Base-by-base conservation (phyloP, 140 eudicot species). In the Stevia rebaudiana region DNA sequence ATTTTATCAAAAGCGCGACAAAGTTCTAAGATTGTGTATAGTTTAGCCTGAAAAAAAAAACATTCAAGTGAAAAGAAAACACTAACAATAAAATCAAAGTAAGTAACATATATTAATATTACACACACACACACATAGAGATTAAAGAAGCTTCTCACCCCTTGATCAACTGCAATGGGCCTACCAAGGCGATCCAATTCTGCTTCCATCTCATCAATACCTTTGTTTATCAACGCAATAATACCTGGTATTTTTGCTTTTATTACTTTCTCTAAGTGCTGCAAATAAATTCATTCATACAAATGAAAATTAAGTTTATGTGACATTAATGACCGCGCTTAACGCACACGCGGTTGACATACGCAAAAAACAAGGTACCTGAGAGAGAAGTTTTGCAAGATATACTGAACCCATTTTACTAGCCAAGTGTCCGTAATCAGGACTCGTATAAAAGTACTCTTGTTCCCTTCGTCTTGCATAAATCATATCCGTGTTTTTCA, bases 341-440 rank as follows among this genome's bases (percentile, higher is more conserved):
- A 8, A 11, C 22, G 11, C 33, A 70, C 57, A 19, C 63, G 39
- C 28, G 48, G 44, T 61, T 23, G 47, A 39, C 9, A 63, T 1
- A 11, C 23, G 16, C 8, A 31, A 6, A 43, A 37, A 48, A 55
- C 6, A 17, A 58, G 22, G 63, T 66, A 91, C 98, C 89, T 69
- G 79, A 1, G 98, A 91, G 17, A 91, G 96, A 78, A 91, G 95
- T 76, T 91, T 91, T 51, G 96, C 98, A 69, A 91, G 82, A 77
- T 91, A 87, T 37, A 79, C 96, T 9, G 98, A 87, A 33, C 98
- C 98, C 98, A 87, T 87, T 82, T 77, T 87, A 75, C 83, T 84
- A 1, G 95, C 95, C 70, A 91, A 50, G 76, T 91, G 98, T 37
- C 88, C 85, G 64, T 91, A 91, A 60, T 91, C 98, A 4, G 96